A percentile compares a stretch with the other conserved stretches of the same genome.
Conservation (phyloP, 2,329 filamentous ascomycete genomes). For the Blastomyces silverae region DNA sequence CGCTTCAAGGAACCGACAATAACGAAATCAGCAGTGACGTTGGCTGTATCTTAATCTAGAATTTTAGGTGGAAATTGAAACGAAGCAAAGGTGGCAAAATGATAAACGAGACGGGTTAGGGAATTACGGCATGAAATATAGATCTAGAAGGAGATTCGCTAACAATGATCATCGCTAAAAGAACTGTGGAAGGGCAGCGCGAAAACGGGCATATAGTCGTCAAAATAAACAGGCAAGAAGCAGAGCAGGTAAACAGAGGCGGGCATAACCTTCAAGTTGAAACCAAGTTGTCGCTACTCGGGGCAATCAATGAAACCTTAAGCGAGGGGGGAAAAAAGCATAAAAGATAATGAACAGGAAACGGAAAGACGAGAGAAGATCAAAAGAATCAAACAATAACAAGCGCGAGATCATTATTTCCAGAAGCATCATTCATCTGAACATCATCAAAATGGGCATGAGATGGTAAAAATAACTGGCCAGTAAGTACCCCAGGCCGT, state of each 20-base stretch:
- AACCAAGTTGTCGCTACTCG: not conserved
- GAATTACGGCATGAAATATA: not conserved
- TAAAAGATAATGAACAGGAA: not conserved
- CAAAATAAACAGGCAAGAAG: not conserved
- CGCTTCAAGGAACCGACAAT: not conserved
- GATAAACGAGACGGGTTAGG: not conserved
- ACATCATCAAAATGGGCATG: not conserved
- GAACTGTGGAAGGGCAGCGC: not conserved
- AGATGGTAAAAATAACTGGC: not conserved
- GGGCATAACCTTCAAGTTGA: not conserved
- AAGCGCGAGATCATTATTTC: not conserved
- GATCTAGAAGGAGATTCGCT: not conserved
- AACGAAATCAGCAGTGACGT: not conserved
- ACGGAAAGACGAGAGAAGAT: not conserved
- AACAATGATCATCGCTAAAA: conserved; percentile 6
- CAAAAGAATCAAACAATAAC: not conserved
- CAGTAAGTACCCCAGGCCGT: not conserved
- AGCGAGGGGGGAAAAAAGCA: too few relatives aligned
- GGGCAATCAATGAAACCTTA: not conserved
- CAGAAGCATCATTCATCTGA: not conserved
- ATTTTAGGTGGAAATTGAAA: not conserved
- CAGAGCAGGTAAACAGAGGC: not conserved
- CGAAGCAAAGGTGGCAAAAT: not conserved
- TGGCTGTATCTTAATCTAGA: not conserved
- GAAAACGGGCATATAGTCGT: not conserved